Percentiles rank a stretch among this genome's conserved stretches.
Conservation (phyloP, 1,284 basidiomycete species). For the Ceratobasidium sp. region DNA sequence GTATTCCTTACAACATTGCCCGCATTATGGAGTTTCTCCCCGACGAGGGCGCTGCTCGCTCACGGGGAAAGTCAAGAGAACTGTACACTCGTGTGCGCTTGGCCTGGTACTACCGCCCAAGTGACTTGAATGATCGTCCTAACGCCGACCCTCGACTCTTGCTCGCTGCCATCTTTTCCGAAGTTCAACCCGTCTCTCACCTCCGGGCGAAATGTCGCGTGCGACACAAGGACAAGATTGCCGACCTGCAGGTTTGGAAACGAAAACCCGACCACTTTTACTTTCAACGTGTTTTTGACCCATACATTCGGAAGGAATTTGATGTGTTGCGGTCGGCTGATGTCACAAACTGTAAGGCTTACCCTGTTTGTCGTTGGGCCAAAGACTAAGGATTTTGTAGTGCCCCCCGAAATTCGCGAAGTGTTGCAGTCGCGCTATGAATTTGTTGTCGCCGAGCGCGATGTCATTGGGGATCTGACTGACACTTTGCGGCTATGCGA, state of each 20-base stretch:
- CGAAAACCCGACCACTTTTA: conserved; percentile 94
- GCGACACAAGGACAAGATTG: conserved; percentile 92
- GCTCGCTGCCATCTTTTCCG: conserved; percentile 94
- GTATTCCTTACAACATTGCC: conserved; percentile 90
- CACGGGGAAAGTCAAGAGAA: conserved; percentile 65
- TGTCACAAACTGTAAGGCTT: conserved; percentile 84
- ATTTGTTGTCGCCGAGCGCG: conserved; percentile 94
- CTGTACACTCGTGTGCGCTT: conserved; percentile 82
- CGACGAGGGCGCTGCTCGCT: conserved; percentile 66
- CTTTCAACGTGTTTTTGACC: conserved; percentile 93
- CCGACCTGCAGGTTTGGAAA: conserved; percentile 94
- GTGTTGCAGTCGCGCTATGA: conserved; percentile 87
- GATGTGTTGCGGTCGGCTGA: conserved; percentile 91
- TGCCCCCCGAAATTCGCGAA: conserved; percentile 81
- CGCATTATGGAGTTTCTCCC: conserved; percentile 96
- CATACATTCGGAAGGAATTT: conserved; percentile 98
- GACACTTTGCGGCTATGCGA: conserved; percentile 87
- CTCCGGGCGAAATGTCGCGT: conserved; percentile 93
- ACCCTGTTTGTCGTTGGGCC: neutral
- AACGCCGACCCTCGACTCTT: conserved; percentile 89
- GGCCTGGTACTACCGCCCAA: conserved; percentile 93
- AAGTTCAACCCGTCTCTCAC: conserved; percentile 91
- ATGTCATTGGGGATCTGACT: conserved; percentile 90
- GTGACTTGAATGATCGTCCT: conserved; percentile 85
- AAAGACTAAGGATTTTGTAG: conserved; percentile 57